Conservation (phyloP, 2,329 filamentous ascomycete genomes). For the Didymella pinodella region DNA sequence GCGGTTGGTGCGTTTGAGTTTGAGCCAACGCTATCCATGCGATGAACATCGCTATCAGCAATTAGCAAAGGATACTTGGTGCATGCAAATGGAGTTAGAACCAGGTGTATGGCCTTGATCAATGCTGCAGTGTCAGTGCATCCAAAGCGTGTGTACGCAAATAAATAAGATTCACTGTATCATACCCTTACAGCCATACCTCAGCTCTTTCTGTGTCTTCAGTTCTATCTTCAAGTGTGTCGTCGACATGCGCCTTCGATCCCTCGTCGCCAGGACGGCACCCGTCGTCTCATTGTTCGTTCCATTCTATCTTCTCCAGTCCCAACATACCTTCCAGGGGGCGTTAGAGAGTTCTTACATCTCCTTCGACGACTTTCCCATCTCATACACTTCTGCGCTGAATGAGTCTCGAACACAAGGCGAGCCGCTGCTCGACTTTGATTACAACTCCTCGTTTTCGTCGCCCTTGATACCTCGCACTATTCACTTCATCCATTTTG, state of each 20-base stretch:
- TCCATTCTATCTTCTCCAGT: constrained; percentile 7
- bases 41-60: background rate
- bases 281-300: background rate
- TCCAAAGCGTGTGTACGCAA: background rate
- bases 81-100: background rate
- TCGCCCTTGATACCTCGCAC: constrained; percentile 19
- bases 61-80: background rate
- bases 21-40: background rate
- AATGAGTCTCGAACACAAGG: constrained; percentile 18
- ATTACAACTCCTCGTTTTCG: constrained; percentile 20
- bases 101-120: background rate
- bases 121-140: background rate
- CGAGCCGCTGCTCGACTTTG: constrained; percentile 20
- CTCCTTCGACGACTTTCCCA: constrained; percentile 23
- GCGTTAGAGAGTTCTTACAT: constrained; percentile 14
- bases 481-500: constrained; percentile 31
- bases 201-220: background rate
- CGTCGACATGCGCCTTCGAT: constrained; percentile 6
- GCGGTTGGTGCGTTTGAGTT: background rate
- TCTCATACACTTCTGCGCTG: constrained; percentile 19
- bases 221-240: background rate
- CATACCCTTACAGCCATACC: background rate
- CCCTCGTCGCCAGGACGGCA: background rate
- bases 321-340: constrained; percentile 22
- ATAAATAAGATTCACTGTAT: background rate